Evolutionary conservation across 2,329 filamentous ascomycete genomes (phyloP).

Genomic region (Trichoderma harzianum): DNA sequence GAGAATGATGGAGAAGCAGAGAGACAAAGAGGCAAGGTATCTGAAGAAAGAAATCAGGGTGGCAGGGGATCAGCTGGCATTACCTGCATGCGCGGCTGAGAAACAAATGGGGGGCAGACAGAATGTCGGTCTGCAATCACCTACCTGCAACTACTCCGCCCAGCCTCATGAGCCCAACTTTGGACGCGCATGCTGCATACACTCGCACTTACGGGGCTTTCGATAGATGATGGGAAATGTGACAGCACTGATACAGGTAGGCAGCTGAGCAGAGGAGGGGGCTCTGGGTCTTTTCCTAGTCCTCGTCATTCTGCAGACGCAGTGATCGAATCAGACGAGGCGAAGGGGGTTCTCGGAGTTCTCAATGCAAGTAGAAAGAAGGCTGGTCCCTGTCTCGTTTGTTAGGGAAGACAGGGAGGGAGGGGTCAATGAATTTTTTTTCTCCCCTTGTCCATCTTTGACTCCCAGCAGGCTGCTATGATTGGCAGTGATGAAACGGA

Average conservation of each 20-base stretch:
- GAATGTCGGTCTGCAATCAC: constrained; percentile 16
- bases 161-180: neutral
- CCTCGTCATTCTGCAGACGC: constrained; percentile 1
- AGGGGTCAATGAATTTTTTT: neutral
- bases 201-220: neutral
- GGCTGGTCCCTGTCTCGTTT: constrained; percentile 14
- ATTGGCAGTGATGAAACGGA: neutral
- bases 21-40: neutral
- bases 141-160: constrained; percentile 4
- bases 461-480: neutral
- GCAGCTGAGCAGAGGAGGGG: constrained; percentile 1
- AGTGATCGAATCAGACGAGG: constrained; percentile 10
- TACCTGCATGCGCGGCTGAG: neutral
- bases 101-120: neutral
- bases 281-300: constrained; percentile 5
- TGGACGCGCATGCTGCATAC: neutral
- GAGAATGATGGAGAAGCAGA: neutral
- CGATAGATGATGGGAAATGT: neutral
- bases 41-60: neutral
- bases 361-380: constrained; percentile 3
- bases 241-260: neutral
- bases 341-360: constrained; percentile 1
- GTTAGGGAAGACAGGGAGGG: constrained; percentile 5
- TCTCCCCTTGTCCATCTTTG: neutral
- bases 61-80: neutral